A percentile compares a stretch with the other conserved stretches of the same genome.
Evolutionary conservation across 2,329 filamentous ascomycete genomes (phyloP).

Genomic region (Aspergillus niger): DNA sequence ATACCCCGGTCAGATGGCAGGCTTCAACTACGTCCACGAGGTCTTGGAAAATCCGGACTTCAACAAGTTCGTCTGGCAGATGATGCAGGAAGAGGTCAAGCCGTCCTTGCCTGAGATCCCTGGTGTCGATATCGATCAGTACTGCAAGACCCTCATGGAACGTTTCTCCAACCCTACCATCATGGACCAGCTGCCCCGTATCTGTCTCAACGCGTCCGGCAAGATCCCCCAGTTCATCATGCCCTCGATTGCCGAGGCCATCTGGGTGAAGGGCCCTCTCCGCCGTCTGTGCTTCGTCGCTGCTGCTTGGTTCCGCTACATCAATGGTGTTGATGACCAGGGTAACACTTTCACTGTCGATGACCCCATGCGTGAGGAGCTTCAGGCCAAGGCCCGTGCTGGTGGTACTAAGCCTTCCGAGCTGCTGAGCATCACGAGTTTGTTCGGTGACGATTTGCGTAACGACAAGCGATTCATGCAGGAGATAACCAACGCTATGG

Average conservation of each 20-base stretch:
- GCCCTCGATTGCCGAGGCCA: slow-evolving; percentile 44
- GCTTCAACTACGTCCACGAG: slow-evolving; percentile 58
- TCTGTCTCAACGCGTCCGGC: slow-evolving; percentile 56
- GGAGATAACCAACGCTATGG: slow-evolving; percentile 52
- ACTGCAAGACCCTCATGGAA: slow-evolving; percentile 56
- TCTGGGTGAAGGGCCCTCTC: slow-evolving; percentile 49
- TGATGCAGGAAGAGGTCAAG: slow-evolving; percentile 60
- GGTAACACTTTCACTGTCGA: slow-evolving; percentile 46
- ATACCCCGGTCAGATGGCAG: slow-evolving; percentile 55
- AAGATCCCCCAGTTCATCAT: slow-evolving; percentile 54
- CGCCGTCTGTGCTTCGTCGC: slow-evolving; percentile 53
- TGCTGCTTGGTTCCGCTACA: slow-evolving; percentile 55
- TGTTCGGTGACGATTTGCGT: slow-evolving; percentile 57
- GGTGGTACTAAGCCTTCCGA: slow-evolving; percentile 47
- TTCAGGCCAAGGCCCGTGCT: slow-evolving; percentile 49
- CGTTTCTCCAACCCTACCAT: slow-evolving; percentile 60
- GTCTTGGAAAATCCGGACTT: slow-evolving; percentile 54
- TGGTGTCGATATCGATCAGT: slow-evolving; percentile 55
- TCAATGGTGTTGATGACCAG: slow-evolving; percentile 54
- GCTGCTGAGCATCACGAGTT: slow-evolving; percentile 50
- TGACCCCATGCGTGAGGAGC: slow-evolving; percentile 53
- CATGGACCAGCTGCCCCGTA: slow-evolving; percentile 57
- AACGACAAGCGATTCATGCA: slow-evolving; percentile 51
- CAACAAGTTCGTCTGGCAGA: slow-evolving; percentile 54
- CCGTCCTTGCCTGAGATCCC: slow-evolving; percentile 54